Evolutionary conservation across 2,329 filamentous ascomycete genomes (phyloP).

Genomic region (Conoideocrella luteorostrata): DNA sequence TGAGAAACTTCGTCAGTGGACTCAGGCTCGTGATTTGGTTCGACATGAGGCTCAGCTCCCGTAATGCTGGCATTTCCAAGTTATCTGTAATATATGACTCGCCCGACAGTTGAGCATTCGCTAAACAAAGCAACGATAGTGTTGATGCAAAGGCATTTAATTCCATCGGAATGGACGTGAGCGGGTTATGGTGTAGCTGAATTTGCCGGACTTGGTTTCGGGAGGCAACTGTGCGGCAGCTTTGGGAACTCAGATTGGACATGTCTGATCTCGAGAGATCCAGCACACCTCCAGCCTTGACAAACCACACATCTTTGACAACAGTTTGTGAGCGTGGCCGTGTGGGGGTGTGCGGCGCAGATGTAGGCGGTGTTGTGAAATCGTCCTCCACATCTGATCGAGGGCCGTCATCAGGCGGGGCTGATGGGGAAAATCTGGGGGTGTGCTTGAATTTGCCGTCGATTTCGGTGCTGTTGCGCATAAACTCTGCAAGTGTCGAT

Average conservation of each 20-base stretch:
- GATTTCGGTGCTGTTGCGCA: conserved; percentile 27
- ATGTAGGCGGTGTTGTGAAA: conserved; percentile 53
- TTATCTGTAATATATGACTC: conserved; percentile 59
- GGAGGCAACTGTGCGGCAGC: conserved; percentile 48
- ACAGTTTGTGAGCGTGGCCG: conserved; percentile 43
- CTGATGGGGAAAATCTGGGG: not conserved
- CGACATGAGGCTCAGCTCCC: conserved; percentile 67
- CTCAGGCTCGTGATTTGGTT: conserved; percentile 68
- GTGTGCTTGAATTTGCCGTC: conserved; percentile 10
- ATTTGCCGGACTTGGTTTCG: conserved; percentile 49
- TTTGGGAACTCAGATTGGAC: conserved; percentile 51
- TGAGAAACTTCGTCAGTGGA: conserved; percentile 58
- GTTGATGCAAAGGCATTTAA: conserved; percentile 66
- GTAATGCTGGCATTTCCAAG: conserved; percentile 65
- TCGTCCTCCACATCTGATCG: conserved; percentile 46
- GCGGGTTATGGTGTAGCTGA: conserved; percentile 70
- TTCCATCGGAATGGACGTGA: conserved; percentile 63
- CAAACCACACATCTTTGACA: conserved; percentile 42
- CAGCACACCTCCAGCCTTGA: conserved; percentile 56
- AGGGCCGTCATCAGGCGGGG: conserved; percentile 34
- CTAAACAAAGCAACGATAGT: conserved; percentile 65
- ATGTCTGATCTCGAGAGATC: conserved; percentile 64
- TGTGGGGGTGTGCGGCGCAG: conserved; percentile 42
- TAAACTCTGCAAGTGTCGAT: conserved; percentile 14
- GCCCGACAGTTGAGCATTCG: conserved; percentile 65